Evolutionary conservation across 441 rosid species (phyloP).

Genomic region (Metrosideros polymorpha): DNA sequence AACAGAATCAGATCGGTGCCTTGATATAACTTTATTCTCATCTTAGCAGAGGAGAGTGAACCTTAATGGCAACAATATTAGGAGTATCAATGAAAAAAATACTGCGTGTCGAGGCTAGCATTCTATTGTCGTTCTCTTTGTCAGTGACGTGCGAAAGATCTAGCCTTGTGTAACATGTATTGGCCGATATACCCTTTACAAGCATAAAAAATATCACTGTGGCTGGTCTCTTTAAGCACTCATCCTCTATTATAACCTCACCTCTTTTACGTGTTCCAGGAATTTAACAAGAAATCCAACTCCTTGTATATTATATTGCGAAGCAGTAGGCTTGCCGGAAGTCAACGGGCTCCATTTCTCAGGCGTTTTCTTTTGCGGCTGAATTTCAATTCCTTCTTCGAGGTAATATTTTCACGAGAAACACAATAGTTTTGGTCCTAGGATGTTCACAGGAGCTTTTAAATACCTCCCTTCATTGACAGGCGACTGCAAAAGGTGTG

Average conservation of each 20-base stretch:
- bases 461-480: slow-evolving; percentile 9
- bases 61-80: background rate
- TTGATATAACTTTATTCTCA: background rate
- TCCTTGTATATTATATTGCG: slow-evolving; percentile 82
- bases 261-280: slow-evolving; percentile 26
- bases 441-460: background rate
- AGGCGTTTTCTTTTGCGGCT: slow-evolving; percentile 91
- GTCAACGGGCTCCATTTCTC: slow-evolving; percentile 96
- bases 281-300: slow-evolving; percentile 92
- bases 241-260: background rate
- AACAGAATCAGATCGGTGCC: background rate
- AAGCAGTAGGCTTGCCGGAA: slow-evolving; percentile 91
- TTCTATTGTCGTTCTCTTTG: background rate
- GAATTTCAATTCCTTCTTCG: slow-evolving; percentile 83
- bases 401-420: slow-evolving; percentile 30
- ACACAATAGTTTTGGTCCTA: background rate
- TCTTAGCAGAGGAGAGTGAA: background rate
- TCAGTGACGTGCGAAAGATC: background rate
- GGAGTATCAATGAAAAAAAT: background rate
- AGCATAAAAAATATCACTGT: background rate
- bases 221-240: background rate
- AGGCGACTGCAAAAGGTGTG: slow-evolving; percentile 86
- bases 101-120: background rate
- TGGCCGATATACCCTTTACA: background rate
- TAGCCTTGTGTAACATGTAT: background rate